Evolutionary conservation across 2,329 filamentous ascomycete genomes (phyloP), one percentile per base, ranked within the genome.

Genomic region (Cladophialophora bantiana): DNA sequence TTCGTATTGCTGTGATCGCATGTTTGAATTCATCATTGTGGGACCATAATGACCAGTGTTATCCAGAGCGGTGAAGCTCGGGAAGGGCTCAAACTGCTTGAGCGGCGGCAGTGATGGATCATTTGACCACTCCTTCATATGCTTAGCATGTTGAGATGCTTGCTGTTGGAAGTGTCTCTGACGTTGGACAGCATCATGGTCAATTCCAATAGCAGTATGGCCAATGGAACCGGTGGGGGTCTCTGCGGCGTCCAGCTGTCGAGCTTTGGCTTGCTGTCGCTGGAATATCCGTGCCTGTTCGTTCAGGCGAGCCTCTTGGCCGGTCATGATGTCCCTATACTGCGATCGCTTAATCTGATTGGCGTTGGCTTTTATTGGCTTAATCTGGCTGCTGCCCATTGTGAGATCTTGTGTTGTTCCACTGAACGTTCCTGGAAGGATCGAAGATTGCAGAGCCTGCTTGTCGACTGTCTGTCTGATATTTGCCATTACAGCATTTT

Each of bases 231-330:
- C 54, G 5, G 59, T 26, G 35, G 57, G 42, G 18, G 67, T 31
- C 13, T 61, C 67, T 12, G 61, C 62, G 18, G 62, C 64, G 40
- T 64, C 67, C 18, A 72, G 57, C 32, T 71, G 67, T 55, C 68
- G 69, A 50, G 67, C 60, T 59, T 73, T 68, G 26, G 59, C 62
- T 45, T 72, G 69, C 50, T 72, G 71, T 55, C 71, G 69, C 50
- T 73, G 72, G n/a, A 73, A 61, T 34, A 73, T 72, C n/a, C 71
- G 65, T 20, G 69, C 69, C 59, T 72, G 68, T 62, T 73, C 68
- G 53, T 72, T 72, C n/a, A 68, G 58, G 7, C 66, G 69, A 59
- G 72, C 70, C 48, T 73, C 72, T 59, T 71, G 70, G 6, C 66
- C 71, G 18, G 64, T 62, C 45, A 70, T 59, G 7, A 72, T 61